Conservation (phyloP, 805 yeast species). For the Blastobotrys americana region DNA sequence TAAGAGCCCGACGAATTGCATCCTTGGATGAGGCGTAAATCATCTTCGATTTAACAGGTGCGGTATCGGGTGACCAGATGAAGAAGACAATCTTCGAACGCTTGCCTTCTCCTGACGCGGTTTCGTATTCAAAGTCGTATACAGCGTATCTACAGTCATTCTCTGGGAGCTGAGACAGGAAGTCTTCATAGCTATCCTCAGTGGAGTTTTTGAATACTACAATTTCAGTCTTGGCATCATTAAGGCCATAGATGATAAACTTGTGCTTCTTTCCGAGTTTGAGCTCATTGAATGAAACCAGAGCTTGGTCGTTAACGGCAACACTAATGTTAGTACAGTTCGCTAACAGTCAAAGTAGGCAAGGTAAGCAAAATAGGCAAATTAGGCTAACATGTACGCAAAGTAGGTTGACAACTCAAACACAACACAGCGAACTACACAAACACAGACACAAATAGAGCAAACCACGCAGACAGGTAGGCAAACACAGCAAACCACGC, state of each 20-base stretch:
- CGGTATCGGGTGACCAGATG: slow-evolving; percentile 98
- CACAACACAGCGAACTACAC: no score
- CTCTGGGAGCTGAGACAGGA: slow-evolving; percentile 86
- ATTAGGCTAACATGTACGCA: no score
- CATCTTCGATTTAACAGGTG: slow-evolving; percentile 91
- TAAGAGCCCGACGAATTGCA: slow-evolving; percentile 93
- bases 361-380: no score
- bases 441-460: no score
- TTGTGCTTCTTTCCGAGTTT: slow-evolving; percentile 77
- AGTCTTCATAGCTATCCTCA: slow-evolving; percentile 70
- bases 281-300: slow-evolving; percentile 89
- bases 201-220: slow-evolving; percentile 79
- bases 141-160: slow-evolving; percentile 94
- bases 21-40: slow-evolving; percentile 97
- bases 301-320: slow-evolving; percentile 82
- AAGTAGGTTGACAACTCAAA: no score
- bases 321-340: no score
- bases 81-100: slow-evolving; percentile 64
- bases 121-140: slow-evolving; percentile 93
- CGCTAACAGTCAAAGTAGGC: no score
- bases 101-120: slow-evolving; percentile 87
- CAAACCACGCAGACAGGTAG: no score
- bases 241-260: slow-evolving; percentile 74
- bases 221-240: slow-evolving; percentile 82
- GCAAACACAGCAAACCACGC: no score